Base-by-base conservation (phyloP, 2,329 filamentous ascomycete species). In the Beauveria caledonica region DNA sequence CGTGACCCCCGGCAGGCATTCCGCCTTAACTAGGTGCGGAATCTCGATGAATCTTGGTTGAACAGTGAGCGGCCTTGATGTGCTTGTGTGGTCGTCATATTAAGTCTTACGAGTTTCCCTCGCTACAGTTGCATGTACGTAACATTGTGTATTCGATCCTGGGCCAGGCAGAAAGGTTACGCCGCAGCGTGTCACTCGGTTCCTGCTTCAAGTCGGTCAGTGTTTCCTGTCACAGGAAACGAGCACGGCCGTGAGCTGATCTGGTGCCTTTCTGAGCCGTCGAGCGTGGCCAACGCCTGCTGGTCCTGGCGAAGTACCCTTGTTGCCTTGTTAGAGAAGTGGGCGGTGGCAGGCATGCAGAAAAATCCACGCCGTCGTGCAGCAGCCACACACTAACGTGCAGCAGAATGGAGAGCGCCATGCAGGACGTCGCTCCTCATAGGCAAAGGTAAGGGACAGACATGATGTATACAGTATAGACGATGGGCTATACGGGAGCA, bases 311-410 rank as follows among this genome's bases (percentile, higher is more conserved):
- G 2, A 51, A 40, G 6, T 6, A 27, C 33, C 53, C 53, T 49
- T 57, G 54, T 27, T 17, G 2, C 53, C 53, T 49, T 57, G 54
- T 27, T 17, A 4, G 54, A 21, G 27, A 27, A 48, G 44, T 40
- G 45, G 53, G 29, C 46, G 21, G 44, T 48, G 54, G 49, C 54
- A 48, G 45, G 40, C 19, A 39, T 3, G 19, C 44, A 48, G 42
- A 33, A 57, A 19, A 40, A 36, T 36, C 54, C 54, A 57, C 36
- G 42, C 42, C 25, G 54, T 57, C 42, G 25, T 57, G 54, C 54
- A 56, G 53, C 53, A 56, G 53, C 53, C 53, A 56, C 42, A 46
- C 17, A 57, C 21, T 23, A 36, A 57, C 17, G 19, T 49, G 44
- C 54, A 56, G 29, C n/a, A 36, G 13, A 17, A 23, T 36, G 23